Evolutionary conservation across 2,329 filamentous ascomycete species (phyloP).

Genomic region (Zymoseptoria tritici): DNA sequence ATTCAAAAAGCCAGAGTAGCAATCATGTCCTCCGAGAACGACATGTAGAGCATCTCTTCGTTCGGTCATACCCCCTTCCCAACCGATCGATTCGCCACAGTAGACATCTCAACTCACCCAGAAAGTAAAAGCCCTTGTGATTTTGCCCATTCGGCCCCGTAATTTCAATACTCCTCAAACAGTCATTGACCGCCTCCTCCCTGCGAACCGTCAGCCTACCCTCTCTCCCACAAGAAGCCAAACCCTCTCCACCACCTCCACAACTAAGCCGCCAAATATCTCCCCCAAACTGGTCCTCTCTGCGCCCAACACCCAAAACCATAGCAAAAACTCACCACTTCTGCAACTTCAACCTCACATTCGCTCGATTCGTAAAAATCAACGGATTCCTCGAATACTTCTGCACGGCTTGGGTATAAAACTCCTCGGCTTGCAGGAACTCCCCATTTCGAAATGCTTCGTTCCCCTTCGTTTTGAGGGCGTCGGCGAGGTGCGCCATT

Average conservation of each 20-base stretch:
- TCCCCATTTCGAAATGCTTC: constrained; percentile 58
- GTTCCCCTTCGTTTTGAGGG: constrained; percentile 51
- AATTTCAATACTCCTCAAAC: constrained; percentile 64
- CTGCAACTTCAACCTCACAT: constrained; percentile 67
- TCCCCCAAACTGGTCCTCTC: too few species aligned
- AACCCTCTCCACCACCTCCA: too few species aligned
- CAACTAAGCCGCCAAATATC: too few species aligned
- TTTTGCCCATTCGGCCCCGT: constrained; percentile 39
- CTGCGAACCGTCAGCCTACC: too few species aligned
- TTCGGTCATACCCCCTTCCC: too few species aligned
- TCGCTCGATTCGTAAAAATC: constrained; percentile 83
- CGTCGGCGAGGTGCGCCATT: constrained; percentile 34
- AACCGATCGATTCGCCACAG: background rate
- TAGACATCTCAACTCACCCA: constrained; percentile 36
- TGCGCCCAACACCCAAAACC: too few species aligned
- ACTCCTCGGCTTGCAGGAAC: constrained; percentile 56
- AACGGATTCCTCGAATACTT: constrained; percentile 69
- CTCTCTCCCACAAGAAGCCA: too few species aligned
- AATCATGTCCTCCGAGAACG: too few species aligned
- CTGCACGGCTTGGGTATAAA: constrained; percentile 68
- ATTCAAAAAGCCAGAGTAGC: too few species aligned
- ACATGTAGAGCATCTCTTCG: too few species aligned
- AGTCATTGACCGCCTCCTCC: constrained; percentile 70
- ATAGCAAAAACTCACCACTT: constrained; percentile 41
- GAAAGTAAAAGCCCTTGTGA: constrained; percentile 71